Base-by-base conservation (phyloP, 2,329 filamentous ascomycete genomes). In the Nemania diffusa region DNA sequence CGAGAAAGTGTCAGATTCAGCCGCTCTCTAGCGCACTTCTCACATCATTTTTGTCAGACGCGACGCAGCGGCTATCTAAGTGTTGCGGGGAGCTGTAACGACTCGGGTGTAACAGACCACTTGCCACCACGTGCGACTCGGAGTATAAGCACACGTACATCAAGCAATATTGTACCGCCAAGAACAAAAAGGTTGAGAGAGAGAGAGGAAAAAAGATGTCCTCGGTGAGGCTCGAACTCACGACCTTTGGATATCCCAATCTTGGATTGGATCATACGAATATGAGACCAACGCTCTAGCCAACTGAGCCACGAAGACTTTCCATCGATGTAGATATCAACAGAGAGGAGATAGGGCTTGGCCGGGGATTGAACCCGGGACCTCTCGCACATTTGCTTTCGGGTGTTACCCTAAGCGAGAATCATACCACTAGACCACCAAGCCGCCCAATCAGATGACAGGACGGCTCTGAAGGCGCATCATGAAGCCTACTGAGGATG, bases 361-460 rank as follows among this genome's bases (percentile, higher is more conserved):
- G 69, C 79, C 79, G 78, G 78, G 79, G 76, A 79, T 80, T 76
- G 79, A 80, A 80, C 79, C 78, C 78, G 78, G 78, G 79, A 79
- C 78, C 79, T 79, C 79, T 79, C 78, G 78, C 78, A 80, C 15
- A 46, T 27, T 15, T 65, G 59, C 58, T 50, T 50, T 50, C 24
- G 46, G 40, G 40, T 44, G 40, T 44, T 20, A 78, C 87, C 87
- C 87, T 89, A 89, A 88, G 87, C 87, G 86, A 88, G 86, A 88
- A 89, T 88, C 86, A 89, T 89, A 88, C 87, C 87, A 85, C 86
- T 88, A 88, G 85, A 87, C 85, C 84, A 87, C 78, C 80, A 81
- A 79, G 81, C 80, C 81, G 29, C 6, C 53, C 27, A 58, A 58
- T 34, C 42, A 58, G 40, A 37, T 58, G 56, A 2, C 9, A 24